Evolutionary conservation across 2,329 filamentous ascomycete genomes (phyloP).

Genomic region (Fusarium tricinctum): DNA sequence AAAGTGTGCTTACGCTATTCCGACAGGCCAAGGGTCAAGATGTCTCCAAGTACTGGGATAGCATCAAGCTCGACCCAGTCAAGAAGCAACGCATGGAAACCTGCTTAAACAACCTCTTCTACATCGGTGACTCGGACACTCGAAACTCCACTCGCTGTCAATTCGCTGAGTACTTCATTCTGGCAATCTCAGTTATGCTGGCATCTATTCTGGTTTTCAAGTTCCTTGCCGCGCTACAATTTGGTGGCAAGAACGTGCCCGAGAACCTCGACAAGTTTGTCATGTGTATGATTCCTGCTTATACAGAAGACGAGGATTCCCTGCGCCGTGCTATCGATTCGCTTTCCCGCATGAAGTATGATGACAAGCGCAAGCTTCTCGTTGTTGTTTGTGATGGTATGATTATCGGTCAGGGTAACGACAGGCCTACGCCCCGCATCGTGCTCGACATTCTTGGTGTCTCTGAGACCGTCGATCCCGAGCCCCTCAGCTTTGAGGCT

Average conservation of each 20-base stretch:
- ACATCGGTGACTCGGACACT: slow-evolving; percentile 91
- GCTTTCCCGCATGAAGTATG: slow-evolving; percentile 93
- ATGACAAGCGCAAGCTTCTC: slow-evolving; percentile 97
- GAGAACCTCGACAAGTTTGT: slow-evolving; percentile 99
- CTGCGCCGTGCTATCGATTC: slow-evolving; percentile 97
- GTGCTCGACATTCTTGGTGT: slow-evolving; percentile 97
- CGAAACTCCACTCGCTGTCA: slow-evolving; percentile 86
- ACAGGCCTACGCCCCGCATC: slow-evolving; percentile 93
- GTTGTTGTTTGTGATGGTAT: slow-evolving; percentile 97
- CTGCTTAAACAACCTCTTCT: slow-evolving; percentile 95
- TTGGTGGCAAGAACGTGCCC: slow-evolving; percentile 88
- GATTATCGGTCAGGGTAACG: slow-evolving; percentile 99
- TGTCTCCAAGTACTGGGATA: slow-evolving; percentile 85
- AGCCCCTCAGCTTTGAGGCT: slow-evolving; percentile 96
- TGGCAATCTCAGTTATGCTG: slow-evolving; percentile 86
- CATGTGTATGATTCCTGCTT: slow-evolving; percentile 97
- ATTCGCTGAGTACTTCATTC: slow-evolving; percentile 90
- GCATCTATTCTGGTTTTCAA: slow-evolving; percentile 91
- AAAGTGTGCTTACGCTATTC: slow-evolving; percentile 81
- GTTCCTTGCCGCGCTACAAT: slow-evolving; percentile 95
- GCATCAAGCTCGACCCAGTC: slow-evolving; percentile 70
- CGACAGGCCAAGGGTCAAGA: slow-evolving; percentile 81
- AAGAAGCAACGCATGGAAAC: slow-evolving; percentile 78
- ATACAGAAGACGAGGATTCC: slow-evolving; percentile 98
- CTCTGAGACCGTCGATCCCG: slow-evolving; percentile 91